Conservation (phyloP, 805 yeast species). For the Diddensiella santjacobensis region DNA sequence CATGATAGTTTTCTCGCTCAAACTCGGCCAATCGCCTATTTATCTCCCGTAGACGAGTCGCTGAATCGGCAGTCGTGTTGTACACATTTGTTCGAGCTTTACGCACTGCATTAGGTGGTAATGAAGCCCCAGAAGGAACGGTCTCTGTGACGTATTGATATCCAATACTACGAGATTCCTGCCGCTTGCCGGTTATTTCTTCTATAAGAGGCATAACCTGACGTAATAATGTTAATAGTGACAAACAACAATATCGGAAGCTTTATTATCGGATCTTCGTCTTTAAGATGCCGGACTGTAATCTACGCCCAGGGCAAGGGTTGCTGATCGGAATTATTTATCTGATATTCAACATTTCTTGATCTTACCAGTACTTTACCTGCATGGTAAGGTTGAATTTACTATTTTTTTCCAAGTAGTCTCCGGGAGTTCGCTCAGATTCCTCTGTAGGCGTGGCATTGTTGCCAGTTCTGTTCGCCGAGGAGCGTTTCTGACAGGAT, state of each 20-base stretch:
- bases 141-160: background rate
- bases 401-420: background rate
- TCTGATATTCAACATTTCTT: background rate
- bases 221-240: background rate
- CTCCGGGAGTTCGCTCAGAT: background rate
- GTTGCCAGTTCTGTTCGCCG: background rate
- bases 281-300: too few species aligned
- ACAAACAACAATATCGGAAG: too few species aligned
- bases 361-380: background rate
- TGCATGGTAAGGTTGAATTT: background rate
- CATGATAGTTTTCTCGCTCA: slow-evolving; percentile 37
- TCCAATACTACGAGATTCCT: background rate
- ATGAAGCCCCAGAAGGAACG: background rate
- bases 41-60: slow-evolving; percentile 22
- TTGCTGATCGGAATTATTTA: background rate
- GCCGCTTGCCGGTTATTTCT: slow-evolving; percentile 10
- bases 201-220: slow-evolving; percentile 7
- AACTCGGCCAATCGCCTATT: slow-evolving; percentile 29
- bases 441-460: background rate
- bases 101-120: background rate
- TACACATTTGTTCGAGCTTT: background rate
- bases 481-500: background rate
- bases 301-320: too few species aligned
- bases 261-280: too few species aligned
- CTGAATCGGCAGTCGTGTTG: slow-evolving; percentile 8